Evolutionary conservation across 2,329 filamentous ascomycete species (phyloP).

Genomic region (Biscogniauxia marginata): DNA sequence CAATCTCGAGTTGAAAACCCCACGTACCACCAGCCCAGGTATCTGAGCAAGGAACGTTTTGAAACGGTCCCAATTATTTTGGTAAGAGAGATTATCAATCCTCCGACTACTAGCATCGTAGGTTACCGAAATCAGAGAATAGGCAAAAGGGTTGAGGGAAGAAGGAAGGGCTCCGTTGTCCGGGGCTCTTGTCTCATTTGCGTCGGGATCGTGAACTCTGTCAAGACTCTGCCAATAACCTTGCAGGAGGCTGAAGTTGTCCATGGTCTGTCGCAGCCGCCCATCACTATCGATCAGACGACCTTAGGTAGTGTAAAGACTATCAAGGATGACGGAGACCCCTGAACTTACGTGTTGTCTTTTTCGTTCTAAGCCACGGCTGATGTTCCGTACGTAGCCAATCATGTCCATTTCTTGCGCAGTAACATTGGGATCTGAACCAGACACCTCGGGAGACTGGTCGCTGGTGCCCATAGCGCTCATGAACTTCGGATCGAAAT

Average conservation of each 20-base stretch:
- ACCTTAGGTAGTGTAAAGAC: conserved; percentile 1
- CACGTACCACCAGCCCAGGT: background rate
- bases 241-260: background rate
- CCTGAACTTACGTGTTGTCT: conserved; percentile 8
- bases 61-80: background rate
- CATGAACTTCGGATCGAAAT: background rate
- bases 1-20: background rate
- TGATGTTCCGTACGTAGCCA: background rate
- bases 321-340: conserved; percentile 15
- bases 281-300: conserved; percentile 1
- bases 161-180: background rate
- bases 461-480: background rate
- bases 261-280: background rate
- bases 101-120: background rate
- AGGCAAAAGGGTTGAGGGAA: background rate
- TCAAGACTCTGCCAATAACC: background rate
- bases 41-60: background rate
- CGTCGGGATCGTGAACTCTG: background rate
- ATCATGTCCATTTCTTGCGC: background rate
- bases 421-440: conserved; percentile 1
- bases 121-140: background rate
- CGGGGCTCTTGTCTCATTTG: background rate
- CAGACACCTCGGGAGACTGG: background rate
- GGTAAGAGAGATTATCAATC: background rate
- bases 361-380: background rate